Evolutionary conservation across 805 yeast genomes (phyloP), one percentile per base, ranked within the genome.

Genomic region (Sugiyamaella qingdaonensis): DNA sequence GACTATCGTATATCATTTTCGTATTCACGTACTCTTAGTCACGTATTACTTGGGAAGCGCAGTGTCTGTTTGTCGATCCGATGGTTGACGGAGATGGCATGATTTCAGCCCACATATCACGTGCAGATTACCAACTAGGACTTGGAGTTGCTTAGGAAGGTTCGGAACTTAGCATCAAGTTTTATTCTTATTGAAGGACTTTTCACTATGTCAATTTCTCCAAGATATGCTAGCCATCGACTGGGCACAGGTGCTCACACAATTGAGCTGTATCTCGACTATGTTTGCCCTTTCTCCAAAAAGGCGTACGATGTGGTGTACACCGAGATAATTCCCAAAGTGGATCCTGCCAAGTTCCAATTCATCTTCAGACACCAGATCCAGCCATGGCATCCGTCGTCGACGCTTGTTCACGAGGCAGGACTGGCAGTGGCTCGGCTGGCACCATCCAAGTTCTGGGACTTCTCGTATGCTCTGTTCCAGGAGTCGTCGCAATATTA

Each of bases 361-460:
- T 76, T 87, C 56, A 78, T 82, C 10, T 80, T 85, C 67, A 77
- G 82, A 56, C 85, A 87, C 63, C 89, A 84, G 39, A 75, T 86
- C n/a, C 96, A 89, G 72, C 94, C 95, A 59, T 89, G 96, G 96
- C 96, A 89, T 66, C 84, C 91, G 43, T 80, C 82, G 52, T 84
- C 92, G 1, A 77, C 80, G 4, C 68, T 80, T 35, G 72, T 82
- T 37, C 85, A 85, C 65, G 96, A 89, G 64, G 85, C 86, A 41
- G 76, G 86, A 0, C 67, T 89, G 24, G 90, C 84, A 0, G 82
- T 84, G 31, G 86, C 86, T n/a, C 61, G 57, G 46, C 56, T 72
- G n/a, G 73, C 71, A 13, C 85, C 87, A 0, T 67, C 64, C 1
- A 67, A 71, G 57, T 81, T 85, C 65, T 78, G 88, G 78, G 71